Evolutionary conservation across 2,329 filamentous ascomycete genomes (phyloP).

Genomic region (Botrytis porri): DNA sequence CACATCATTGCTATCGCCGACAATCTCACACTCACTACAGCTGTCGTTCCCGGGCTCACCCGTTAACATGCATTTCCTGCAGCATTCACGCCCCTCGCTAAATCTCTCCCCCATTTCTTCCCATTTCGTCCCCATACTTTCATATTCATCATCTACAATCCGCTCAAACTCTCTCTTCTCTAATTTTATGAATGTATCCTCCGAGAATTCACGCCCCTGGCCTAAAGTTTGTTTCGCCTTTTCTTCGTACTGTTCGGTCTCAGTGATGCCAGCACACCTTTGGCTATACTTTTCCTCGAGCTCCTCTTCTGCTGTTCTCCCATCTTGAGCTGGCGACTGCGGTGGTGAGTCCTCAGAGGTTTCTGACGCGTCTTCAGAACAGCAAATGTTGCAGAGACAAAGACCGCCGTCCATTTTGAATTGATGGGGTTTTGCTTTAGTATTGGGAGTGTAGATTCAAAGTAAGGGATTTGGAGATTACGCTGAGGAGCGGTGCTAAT

Average conservation of each 20-base stretch:
- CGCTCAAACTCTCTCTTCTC: not conserved
- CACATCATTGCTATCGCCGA: not conserved
- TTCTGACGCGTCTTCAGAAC: not conserved
- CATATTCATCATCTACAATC: not conserved
- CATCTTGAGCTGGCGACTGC: not conserved
- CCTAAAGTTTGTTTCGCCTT: not conserved
- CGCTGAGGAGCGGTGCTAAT: not conserved
- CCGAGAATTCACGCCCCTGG: not conserved
- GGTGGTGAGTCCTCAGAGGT: not conserved
- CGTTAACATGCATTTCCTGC: too few species aligned
- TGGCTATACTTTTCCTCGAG: not conserved
- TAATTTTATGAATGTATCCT: not conserved
- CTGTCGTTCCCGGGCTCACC: fast-evolving
- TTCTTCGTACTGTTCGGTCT: not conserved
- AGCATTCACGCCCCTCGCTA: not conserved
- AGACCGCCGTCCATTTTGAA: not conserved
- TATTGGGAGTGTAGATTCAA: not conserved
- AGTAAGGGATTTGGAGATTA: too few species aligned
- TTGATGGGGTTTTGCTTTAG: fast-evolving
- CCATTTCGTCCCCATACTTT: not conserved
- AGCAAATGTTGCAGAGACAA: not conserved
- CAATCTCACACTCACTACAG: not conserved
- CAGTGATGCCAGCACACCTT: not conserved
- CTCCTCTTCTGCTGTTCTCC: not conserved
- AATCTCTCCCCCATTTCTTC: not conserved